Percentiles rank a stretch among this genome's conserved stretches.
phyloP scores from a whole-genome alignment of 306 rosid species.

The Cucumis sativus region DNA sequence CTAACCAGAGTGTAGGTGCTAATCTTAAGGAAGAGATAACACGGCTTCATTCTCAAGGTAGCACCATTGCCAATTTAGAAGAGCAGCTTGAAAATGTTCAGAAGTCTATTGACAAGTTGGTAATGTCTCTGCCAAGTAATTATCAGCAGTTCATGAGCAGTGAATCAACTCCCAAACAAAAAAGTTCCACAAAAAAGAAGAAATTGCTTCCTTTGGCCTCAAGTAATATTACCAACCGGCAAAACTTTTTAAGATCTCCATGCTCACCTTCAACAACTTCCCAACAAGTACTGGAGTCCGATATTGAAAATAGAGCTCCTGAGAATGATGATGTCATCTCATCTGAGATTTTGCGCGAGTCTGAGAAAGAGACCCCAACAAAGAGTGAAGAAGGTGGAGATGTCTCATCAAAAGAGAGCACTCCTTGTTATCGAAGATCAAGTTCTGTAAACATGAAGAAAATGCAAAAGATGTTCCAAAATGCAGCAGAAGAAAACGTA shows the following conservation, averaged over 20 bases:
- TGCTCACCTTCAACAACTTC: constrained; percentile 84
- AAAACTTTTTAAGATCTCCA: constrained; percentile 65
- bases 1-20: constrained; percentile 82
- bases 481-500: constrained; percentile 99
- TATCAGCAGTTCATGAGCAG: constrained; percentile 27
- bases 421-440: constrained; percentile 60
- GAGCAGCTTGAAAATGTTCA: constrained; percentile 98
- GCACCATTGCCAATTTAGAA: constrained; percentile 92
- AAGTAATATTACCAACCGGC: constrained; percentile 51
- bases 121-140: constrained; percentile 90
- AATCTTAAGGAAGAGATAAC: constrained; percentile 97
- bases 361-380: constrained; percentile 76
- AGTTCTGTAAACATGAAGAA: constrained; percentile 99
- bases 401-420: constrained; percentile 71
- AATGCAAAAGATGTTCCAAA: constrained; percentile 99
- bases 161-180: constrained; percentile 58
- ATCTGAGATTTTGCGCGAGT: constrained; percentile 40
- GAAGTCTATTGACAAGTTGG: constrained; percentile 94
- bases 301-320: constrained; percentile 71
- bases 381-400: constrained; percentile 90
- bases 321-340: constrained; percentile 45
- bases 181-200: constrained; percentile 61
- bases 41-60: constrained; percentile 94
- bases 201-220: constrained; percentile 73
- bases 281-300: constrained; percentile 53